These are phyloP conservation scores for Colletotrichum gigasporum DNA, from an alignment of 2,329 filamentous ascomycete species.

Conservation along the genomic window DNA sequence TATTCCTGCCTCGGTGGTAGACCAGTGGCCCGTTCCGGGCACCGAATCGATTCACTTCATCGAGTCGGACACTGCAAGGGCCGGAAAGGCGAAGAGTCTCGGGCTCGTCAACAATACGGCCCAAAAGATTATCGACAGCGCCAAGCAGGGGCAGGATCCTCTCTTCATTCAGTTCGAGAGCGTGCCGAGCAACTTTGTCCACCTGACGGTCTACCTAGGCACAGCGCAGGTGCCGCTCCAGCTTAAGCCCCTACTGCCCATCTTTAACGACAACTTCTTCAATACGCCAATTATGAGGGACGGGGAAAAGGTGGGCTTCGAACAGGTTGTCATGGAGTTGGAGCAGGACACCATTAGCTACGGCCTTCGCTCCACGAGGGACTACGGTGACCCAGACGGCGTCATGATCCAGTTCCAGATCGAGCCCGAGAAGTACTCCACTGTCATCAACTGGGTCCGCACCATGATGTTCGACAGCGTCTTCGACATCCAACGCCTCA, in stretches of 20 bases:
- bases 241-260: slow-evolving; percentile 82
- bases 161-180: slow-evolving; percentile 98
- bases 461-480: slow-evolving; percentile 89
- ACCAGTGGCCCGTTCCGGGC: slow-evolving; percentile 82
- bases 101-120: slow-evolving; percentile 74
- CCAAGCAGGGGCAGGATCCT: slow-evolving; percentile 68
- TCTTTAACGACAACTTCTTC: slow-evolving; percentile 95
- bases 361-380: slow-evolving; percentile 72
- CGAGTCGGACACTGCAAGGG: slow-evolving; percentile 83
- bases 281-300: slow-evolving; percentile 84
- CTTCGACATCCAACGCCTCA: slow-evolving; percentile 77
- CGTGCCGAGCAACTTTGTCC: slow-evolving; percentile 91
- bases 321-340: slow-evolving; percentile 89
- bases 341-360: slow-evolving; percentile 93
- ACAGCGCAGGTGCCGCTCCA: slow-evolving; percentile 81
- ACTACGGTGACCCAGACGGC: slow-evolving; percentile 82
- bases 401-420: slow-evolving; percentile 84
- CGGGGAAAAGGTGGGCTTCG: slow-evolving; percentile 83
- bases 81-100: slow-evolving; percentile 78
- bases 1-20: slow-evolving; percentile 84
- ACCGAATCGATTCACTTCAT: slow-evolving; percentile 97
- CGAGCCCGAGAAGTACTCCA: slow-evolving; percentile 87
- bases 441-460: slow-evolving; percentile 83
- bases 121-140: slow-evolving; percentile 79
- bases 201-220: slow-evolving; percentile 82